These are phyloP conservation scores for Quercus mongolica DNA, from an alignment of 306 rosid genomes.

Conservation along the genomic window DNA sequence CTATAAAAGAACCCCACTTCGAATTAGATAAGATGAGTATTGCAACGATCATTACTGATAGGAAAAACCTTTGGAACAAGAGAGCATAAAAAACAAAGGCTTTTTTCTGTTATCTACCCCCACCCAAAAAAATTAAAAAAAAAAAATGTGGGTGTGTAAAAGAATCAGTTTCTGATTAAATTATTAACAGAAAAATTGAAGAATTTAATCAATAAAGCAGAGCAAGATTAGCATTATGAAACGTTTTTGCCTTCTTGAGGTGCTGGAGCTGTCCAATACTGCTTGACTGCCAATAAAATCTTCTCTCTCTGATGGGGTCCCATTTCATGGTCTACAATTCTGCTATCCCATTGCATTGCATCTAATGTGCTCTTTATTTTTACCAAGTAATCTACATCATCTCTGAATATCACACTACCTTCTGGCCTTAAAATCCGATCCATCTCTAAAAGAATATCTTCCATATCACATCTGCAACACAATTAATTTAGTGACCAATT, in stretches of 20 bases:
- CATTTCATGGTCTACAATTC: conserved; percentile 68
- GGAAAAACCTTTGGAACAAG: no score
- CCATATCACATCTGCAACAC: conserved; percentile 64
- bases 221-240: conserved; percentile 14
- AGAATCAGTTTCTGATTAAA: conserved; percentile 25
- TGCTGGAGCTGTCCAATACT: conserved; percentile 70
- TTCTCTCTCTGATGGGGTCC: conserved; percentile 68
- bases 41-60: no score
- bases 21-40: no score
- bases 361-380: conserved; percentile 56
- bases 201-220: background rate
- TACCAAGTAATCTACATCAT: conserved; percentile 71
- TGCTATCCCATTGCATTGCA: conserved; percentile 66
- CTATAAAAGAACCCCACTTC: no score
- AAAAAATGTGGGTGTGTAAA: background rate
- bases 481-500: background rate
- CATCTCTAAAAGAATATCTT: conserved; percentile 78
- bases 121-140: background rate
- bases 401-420: conserved; percentile 69
- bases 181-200: conserved; percentile 24
- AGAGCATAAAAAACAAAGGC: background rate
- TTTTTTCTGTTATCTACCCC: background rate
- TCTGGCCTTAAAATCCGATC: conserved; percentile 78
- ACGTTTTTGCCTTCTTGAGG: conserved; percentile 17
- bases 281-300: conserved; percentile 63